These are phyloP conservation scores for Trichoderma harzianum DNA, from an alignment of 2,329 filamentous ascomycete species.

Conservation along the genomic window DNA sequence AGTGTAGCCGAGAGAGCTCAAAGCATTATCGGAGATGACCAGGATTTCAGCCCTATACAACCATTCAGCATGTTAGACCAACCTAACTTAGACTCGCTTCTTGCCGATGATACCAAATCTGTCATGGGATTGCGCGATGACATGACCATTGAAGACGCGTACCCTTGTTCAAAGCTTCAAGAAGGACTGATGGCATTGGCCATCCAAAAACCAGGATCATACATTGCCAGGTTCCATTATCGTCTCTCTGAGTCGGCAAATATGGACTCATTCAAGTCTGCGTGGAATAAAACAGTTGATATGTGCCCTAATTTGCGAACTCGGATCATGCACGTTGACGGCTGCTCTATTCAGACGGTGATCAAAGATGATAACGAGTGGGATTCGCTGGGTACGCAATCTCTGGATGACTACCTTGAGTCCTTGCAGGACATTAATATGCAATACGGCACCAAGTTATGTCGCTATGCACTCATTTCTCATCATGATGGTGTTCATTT, in stretches of 20 bases:
- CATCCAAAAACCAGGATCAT: slow-evolving; percentile 6
- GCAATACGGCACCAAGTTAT: not conserved
- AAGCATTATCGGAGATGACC: not conserved
- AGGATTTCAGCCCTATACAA: not conserved
- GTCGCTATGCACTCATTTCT: not conserved
- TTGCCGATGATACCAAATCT: not conserved
- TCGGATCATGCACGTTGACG: slow-evolving; percentile 10
- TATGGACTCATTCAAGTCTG: too few species aligned
- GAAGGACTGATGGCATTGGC: slow-evolving; percentile 20
- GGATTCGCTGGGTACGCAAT: not conserved
- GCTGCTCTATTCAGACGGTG: not conserved
- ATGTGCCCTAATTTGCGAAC: slow-evolving; percentile 16
- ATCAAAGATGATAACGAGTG: not conserved
- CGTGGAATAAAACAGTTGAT: slow-evolving; percentile 16
- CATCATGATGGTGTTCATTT: slow-evolving; percentile 2
- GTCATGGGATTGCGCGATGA: not conserved
- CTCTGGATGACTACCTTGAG: not conserved
- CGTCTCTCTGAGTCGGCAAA: too few species aligned
- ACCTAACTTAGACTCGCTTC: too few species aligned
- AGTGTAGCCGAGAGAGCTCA: not conserved
- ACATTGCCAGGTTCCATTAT: not conserved
- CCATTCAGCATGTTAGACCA: not conserved
- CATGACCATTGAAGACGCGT: slow-evolving; percentile 10
- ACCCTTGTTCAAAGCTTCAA: slow-evolving; percentile 20
- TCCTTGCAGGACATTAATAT: too few species aligned